Evolutionary conservation across 1,284 basidiomycete genomes (phyloP).

Genomic region (Austroboletus novae-zelandiae): DNA sequence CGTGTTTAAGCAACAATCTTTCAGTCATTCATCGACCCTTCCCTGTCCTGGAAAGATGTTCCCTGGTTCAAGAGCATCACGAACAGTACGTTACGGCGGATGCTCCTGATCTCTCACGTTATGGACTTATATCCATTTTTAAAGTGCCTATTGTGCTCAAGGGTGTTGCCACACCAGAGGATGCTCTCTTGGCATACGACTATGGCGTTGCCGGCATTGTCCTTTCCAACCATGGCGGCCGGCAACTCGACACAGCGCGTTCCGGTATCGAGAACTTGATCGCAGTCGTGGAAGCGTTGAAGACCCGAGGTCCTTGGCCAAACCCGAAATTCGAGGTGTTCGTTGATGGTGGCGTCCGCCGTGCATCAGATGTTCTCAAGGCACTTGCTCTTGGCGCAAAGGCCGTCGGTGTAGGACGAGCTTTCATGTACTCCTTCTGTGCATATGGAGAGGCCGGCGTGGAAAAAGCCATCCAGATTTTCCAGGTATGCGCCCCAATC

Average conservation of each 20-base stretch:
- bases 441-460: constrained; percentile 65
- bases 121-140: background rate
- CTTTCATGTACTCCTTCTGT: constrained; percentile 64
- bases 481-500: constrained; percentile 33
- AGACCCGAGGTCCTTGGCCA: constrained; percentile 44
- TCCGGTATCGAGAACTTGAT: constrained; percentile 66
- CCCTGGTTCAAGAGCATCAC: constrained; percentile 88
- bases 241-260: constrained; percentile 65
- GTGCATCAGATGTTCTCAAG: constrained; percentile 72
- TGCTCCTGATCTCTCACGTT: background rate
- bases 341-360: constrained; percentile 69
- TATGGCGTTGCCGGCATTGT: constrained; percentile 64
- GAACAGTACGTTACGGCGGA: constrained; percentile 49
- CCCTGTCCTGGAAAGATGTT: constrained; percentile 84
- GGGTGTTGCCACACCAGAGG: constrained; percentile 59
- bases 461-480: constrained; percentile 48
- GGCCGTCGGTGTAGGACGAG: constrained; percentile 55
- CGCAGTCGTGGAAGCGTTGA: constrained; percentile 59
- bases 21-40: constrained; percentile 90
- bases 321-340: constrained; percentile 62
- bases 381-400: constrained; percentile 69
- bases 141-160: constrained; percentile 60
- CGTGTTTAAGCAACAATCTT: background rate
- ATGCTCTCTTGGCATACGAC: constrained; percentile 66
- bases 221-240: constrained; percentile 64